Percentiles rank a stretch among this genome's conserved stretches.
phyloP scores from a whole-genome alignment of 495 filamentous ascomycete genomes.

The Glarea lozoyensis region DNA sequence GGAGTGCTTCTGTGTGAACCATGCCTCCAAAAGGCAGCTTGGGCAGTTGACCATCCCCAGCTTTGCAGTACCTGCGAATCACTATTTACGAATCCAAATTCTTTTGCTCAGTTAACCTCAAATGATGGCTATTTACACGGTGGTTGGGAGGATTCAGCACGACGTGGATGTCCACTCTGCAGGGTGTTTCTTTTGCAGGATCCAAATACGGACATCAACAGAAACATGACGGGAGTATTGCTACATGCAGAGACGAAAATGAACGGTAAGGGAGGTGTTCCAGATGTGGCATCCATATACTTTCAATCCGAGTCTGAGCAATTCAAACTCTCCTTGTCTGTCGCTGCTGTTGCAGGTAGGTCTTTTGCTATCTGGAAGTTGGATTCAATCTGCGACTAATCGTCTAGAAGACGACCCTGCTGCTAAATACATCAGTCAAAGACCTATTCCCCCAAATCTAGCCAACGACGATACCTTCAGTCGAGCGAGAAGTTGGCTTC shows the following conservation, averaged over 20 bases:
- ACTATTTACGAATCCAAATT: not conserved
- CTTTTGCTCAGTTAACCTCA: not conserved
- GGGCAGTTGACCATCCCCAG: not conserved
- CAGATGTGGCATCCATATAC: conserved; percentile 3
- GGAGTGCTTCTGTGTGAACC: not conserved
- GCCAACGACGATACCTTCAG: not conserved
- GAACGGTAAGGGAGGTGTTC: not conserved
- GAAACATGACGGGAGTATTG: not conserved
- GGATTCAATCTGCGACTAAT: not conserved
- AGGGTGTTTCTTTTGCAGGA: conserved; percentile 9
- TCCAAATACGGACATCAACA: conserved; percentile 2
- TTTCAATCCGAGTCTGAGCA: conserved; percentile 2
- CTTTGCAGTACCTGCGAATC: not conserved
- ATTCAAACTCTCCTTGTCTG: conserved; percentile 1
- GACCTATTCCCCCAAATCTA: conserved; percentile 1
- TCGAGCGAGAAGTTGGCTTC: conserved; percentile 1
- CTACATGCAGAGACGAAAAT: not conserved
- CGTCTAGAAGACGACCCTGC: conserved; percentile 6
- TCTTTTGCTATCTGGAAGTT: not conserved
- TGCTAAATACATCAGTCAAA: conserved; percentile 4
- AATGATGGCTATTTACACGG: conserved; percentile 1
- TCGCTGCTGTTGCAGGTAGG: conserved; percentile 3
- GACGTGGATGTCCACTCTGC: conserved; percentile 5
- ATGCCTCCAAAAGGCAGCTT: conserved; percentile 1
- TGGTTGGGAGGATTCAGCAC: not conserved